phyloP scores from a whole-genome alignment of 768 basidiomycete species.

The Arthromyces matolae region DNA sequence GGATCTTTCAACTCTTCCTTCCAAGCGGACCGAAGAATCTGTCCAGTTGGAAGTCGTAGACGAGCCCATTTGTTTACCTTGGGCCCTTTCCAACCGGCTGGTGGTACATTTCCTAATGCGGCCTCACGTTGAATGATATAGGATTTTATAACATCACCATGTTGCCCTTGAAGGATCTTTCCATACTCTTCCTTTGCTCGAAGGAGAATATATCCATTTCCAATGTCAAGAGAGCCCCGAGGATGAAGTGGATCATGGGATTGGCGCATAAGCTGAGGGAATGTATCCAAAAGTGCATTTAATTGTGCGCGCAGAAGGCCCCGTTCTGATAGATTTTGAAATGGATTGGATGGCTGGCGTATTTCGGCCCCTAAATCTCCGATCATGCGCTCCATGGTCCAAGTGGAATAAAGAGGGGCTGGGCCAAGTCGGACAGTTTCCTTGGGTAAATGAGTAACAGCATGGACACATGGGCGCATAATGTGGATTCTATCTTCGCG shows the following conservation, averaged over 20 bases:
- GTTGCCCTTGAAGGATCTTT: constrained; percentile 1
- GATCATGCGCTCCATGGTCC: constrained; percentile 30
- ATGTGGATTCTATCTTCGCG: constrained; percentile 29
- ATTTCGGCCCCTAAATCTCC: constrained; percentile 27
- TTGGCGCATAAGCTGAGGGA: not conserved
- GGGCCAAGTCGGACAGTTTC: constrained; percentile 24
- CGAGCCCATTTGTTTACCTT: constrained; percentile 27
- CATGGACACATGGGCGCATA: constrained; percentile 28
- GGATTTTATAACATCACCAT: constrained; percentile 2
- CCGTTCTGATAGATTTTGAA: constrained; percentile 21
- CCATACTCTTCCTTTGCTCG: constrained; percentile 13
- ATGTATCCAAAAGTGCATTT: constrained; percentile 15
- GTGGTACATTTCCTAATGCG: not conserved
- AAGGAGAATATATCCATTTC: constrained; percentile 10
- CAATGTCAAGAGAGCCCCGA: not conserved
- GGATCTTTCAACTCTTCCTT: no score
- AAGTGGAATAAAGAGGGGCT: constrained; percentile 18
- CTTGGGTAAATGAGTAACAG: constrained; percentile 22
- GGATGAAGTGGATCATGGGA: not conserved
- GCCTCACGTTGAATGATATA: constrained; percentile 7
- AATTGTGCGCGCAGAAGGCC: constrained; percentile 16
- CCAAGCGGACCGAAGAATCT: constrained; percentile 31
- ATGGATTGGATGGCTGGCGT: constrained; percentile 25
- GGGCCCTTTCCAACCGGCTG: not conserved
- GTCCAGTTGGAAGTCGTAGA: constrained; percentile 33